These are phyloP conservation scores for Phytophthora uliginosa DNA, from an alignment of 352 stramenopile genomes.

Conservation along the genomic window DNA sequence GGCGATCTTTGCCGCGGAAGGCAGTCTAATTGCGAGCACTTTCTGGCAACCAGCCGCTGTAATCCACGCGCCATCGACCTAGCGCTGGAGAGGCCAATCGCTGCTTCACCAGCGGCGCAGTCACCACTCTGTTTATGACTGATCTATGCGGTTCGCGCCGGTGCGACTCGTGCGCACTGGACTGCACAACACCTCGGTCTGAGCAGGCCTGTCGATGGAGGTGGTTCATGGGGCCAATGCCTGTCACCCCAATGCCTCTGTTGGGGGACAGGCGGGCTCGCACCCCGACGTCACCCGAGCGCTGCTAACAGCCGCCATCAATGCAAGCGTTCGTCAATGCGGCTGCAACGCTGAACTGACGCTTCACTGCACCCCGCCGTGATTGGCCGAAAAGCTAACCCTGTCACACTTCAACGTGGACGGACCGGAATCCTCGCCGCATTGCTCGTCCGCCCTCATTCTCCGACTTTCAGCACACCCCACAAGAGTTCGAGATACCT, in stretches of 20 bases:
- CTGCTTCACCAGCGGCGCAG: not conserved
- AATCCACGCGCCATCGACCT: not conserved
- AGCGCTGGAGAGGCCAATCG: conserved; percentile 13
- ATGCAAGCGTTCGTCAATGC: conserved; percentile 6
- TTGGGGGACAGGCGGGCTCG: conserved; percentile 7
- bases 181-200: not conserved
- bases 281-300: not conserved
- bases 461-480: conserved; percentile 5
- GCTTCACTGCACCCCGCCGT: not conserved
- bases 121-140: conserved; percentile 2
- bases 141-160: not conserved
- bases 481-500: not conserved
- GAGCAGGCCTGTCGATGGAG: not conserved
- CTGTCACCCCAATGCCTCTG: not conserved
- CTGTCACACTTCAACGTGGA: conserved; percentile 27
- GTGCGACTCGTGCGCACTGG: not conserved
- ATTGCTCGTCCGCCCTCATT: conserved; percentile 21
- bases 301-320: not conserved
- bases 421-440: conserved; percentile 1
- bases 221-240: not conserved
- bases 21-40: not conserved
- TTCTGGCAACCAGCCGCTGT: conserved; percentile 7
- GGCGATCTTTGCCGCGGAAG: not conserved
- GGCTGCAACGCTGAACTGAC: conserved; percentile 6
- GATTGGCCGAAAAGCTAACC: conserved; percentile 13